Evolutionary conservation across 2,329 filamentous ascomycete species (phyloP).

Genomic region (Parascedosporium putredinis): DNA sequence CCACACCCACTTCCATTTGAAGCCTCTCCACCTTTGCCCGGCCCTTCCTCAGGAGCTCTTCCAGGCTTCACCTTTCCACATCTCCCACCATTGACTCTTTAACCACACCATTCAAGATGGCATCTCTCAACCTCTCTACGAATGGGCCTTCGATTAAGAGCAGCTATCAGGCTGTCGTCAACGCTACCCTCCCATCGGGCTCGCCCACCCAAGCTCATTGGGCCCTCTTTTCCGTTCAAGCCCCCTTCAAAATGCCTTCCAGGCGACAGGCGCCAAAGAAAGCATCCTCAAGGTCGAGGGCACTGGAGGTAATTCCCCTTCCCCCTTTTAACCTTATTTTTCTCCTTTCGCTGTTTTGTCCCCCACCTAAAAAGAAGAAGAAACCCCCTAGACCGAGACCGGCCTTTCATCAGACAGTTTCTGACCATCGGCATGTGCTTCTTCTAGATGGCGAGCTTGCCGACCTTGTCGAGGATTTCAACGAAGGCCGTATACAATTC

Average conservation of each 20-base stretch:
- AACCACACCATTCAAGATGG: constrained; percentile 41
- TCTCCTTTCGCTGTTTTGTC: too few species aligned
- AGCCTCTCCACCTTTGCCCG: background rate
- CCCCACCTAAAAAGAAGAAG: too few species aligned
- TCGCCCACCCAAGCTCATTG: constrained; percentile 84
- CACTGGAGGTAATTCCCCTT: constrained; percentile 59
- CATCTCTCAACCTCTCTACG: constrained; percentile 68
- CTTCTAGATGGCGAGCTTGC: constrained; percentile 86
- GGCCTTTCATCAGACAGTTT: too few species aligned
- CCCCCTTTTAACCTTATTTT: background rate
- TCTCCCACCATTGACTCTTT: background rate
- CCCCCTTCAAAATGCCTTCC: constrained; percentile 86
- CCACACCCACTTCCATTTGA: too few species aligned
- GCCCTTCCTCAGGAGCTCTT: background rate
- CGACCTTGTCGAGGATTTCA: constrained; percentile 91
- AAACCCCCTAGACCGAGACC: too few species aligned
- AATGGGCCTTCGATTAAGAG: constrained; percentile 78
- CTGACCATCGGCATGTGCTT: too few species aligned
- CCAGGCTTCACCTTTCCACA: background rate
- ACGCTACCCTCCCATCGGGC: constrained; percentile 38
- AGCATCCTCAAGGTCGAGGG: constrained; percentile 90
- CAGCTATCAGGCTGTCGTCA: constrained; percentile 56
- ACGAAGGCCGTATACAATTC: constrained; percentile 91
- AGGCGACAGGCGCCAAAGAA: constrained; percentile 76
- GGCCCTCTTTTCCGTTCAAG: constrained; percentile 88